Conservation (phyloP, 164 flowering plant species). For the Piper betle region DNA sequence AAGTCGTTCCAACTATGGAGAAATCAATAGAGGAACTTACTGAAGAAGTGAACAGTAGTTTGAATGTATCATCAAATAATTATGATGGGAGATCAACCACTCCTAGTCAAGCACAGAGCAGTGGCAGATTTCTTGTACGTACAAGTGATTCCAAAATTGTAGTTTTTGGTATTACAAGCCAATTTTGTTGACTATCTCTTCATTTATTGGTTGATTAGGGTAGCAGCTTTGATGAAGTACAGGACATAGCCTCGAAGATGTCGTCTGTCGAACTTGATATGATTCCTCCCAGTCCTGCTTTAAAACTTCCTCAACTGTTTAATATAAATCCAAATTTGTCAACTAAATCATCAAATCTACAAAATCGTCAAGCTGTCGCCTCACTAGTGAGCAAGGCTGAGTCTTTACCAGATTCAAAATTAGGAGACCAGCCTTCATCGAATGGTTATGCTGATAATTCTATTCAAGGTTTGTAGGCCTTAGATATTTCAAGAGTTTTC, state of each 20-base stretch:
- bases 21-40: slow-evolving; percentile 72
- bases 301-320: slow-evolving; percentile 89
- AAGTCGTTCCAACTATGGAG: slow-evolving; percentile 76
- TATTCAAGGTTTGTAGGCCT: slow-evolving; percentile 41
- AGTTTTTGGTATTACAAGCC: neutral
- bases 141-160: neutral
- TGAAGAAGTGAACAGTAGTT: slow-evolving; percentile 61
- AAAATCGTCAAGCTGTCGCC: slow-evolving; percentile 34
- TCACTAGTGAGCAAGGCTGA: slow-evolving; percentile 44
- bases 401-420: slow-evolving; percentile 37
- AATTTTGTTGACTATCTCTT: neutral
- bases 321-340: slow-evolving; percentile 78
- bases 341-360: slow-evolving; percentile 51
- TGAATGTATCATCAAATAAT: slow-evolving; percentile 34
- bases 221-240: slow-evolving; percentile 38
- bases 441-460: slow-evolving; percentile 32
- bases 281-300: slow-evolving; percentile 51
- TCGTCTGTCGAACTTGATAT: slow-evolving; percentile 69
- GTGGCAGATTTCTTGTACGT: slow-evolving; percentile 58
- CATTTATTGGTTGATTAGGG: slow-evolving; percentile 34
- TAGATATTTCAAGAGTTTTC: neutral
- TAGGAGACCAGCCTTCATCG: slow-evolving; percentile 29
- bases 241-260: slow-evolving; percentile 54
- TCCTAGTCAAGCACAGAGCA: slow-evolving; percentile 55
- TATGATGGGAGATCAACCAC: slow-evolving; percentile 42